These are phyloP conservation scores for Naganishia randhawae DNA, from an alignment of 768 basidiomycete genomes.

Conservation along the genomic window DNA sequence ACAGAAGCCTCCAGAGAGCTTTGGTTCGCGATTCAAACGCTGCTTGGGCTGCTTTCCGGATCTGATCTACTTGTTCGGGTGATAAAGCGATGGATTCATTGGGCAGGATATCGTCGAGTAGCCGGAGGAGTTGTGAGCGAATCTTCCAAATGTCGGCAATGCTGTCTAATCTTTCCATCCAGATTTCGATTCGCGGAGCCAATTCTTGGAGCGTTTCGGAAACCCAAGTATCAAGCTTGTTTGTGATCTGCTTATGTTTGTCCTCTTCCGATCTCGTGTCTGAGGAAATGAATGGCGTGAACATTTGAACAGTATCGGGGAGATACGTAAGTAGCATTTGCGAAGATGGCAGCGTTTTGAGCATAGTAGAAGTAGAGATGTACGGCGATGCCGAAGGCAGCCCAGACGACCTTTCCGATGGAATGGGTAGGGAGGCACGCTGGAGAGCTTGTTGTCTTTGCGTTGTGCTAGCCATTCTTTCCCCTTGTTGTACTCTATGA, in stretches of 20 bases:
- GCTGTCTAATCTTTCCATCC: conserved; percentile 61
- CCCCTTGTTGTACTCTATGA: conserved; percentile 5
- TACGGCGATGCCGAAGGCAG: not conserved
- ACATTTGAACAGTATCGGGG: conserved; percentile 65
- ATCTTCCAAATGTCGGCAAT: conserved; percentile 70
- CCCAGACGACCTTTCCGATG: not conserved
- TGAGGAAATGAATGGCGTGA: conserved; percentile 77
- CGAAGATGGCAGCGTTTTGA: conserved; percentile 73
- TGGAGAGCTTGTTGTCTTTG: conserved; percentile 49
- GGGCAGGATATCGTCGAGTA: conserved; percentile 52
- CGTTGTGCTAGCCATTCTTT: not conserved
- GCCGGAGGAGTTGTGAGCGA: conserved; percentile 55
- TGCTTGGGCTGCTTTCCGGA: conserved; percentile 58
- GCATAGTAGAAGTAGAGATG: conserved; percentile 64
- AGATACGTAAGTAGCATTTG: conserved; percentile 70
- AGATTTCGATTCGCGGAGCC: conserved; percentile 55
- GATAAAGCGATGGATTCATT: conserved; percentile 53
- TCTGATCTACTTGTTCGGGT: conserved; percentile 54
- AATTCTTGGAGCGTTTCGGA: conserved; percentile 56
- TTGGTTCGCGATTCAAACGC: conserved; percentile 59
- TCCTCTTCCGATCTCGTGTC: conserved; percentile 57
- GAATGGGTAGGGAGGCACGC: conserved; percentile 40
- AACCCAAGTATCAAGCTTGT: conserved; percentile 65
- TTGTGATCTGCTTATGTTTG: conserved; percentile 54
- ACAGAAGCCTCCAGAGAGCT: conserved; percentile 60